Evolutionary conservation across 345 rosid species (phyloP), one percentile per base, ranked within the genome.

Genomic region (Rhodomyrtus tomentosa): DNA sequence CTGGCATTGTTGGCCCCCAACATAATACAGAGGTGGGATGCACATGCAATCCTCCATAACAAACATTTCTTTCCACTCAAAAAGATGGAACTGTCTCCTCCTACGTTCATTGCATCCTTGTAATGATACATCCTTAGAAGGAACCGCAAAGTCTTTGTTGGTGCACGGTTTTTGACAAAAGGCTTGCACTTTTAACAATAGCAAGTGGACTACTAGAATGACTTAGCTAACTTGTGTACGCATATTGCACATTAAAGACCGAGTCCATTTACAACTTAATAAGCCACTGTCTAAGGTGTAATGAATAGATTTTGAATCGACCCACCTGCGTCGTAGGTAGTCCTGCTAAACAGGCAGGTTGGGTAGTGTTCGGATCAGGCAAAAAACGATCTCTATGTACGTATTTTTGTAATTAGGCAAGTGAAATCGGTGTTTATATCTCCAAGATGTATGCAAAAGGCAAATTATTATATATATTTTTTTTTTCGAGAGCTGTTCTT

Each of bases 261-360:
- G 4, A 55, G 68, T 58, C 68, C n/a, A 58, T 24, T n/a, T 5
- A 15, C 68, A 58, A 16, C n/a, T 27, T 58, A 58, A n/a, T 58
- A 58, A 58, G 5, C 73, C 5, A 7, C 14, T 29, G 73, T 59
- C 38, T 7, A 29, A 29, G 29, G 40, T 15, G 22, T 59, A 38
- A 59, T 5, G 9, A n/a, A 18, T 13, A n/a, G 36, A 12, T 25
- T n/a, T 56, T 56, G 8, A 4, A 0, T 59, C 27, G 36, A 24
- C n/a, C 58, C 58, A 9, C 24, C 36, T 2, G 1, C 0, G 10
- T 59, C 0, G 5, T 2, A 59, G 20, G 10, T 29, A 29, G 5
- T 38, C 38, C 4, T 0, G 38, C 20, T 27, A 58, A 58, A 58
- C 0, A 1, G 10, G 40, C 12, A 36, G 0, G 6, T 25, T 3